Conservation (phyloP, 2,329 filamentous ascomycete species). For the Pseudogymnoascus sp. region DNA sequence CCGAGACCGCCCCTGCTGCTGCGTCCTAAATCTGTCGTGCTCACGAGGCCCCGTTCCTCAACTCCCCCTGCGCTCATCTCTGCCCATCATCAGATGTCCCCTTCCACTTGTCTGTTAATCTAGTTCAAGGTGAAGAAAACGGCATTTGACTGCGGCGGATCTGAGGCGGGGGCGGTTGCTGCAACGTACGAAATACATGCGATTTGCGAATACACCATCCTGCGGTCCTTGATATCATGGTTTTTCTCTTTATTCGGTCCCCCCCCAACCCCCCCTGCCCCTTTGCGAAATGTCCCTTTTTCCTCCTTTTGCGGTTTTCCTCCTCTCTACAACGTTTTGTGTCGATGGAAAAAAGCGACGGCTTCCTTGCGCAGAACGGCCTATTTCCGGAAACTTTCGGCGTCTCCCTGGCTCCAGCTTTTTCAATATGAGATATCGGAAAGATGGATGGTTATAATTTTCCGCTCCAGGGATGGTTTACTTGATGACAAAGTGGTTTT, state of each 20-base stretch:
- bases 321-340: slow-evolving; percentile 14
- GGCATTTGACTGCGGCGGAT: slow-evolving; percentile 19
- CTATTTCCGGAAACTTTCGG: slow-evolving; percentile 20
- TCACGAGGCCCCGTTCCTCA: slow-evolving; percentile 30
- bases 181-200: slow-evolving; percentile 29
- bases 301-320: slow-evolving; percentile 18
- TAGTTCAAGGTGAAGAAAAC: neutral
- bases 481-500: neutral
- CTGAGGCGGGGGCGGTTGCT: slow-evolving; percentile 27
- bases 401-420: slow-evolving; percentile 7
- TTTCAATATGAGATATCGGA: slow-evolving; percentile 22
- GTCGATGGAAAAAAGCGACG: slow-evolving; percentile 19
- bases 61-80: slow-evolving; percentile 26
- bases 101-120: slow-evolving; percentile 12
- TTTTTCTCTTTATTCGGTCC: slow-evolving; percentile 27
- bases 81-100: neutral
- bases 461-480: slow-evolving; percentile 12
- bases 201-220: slow-evolving; percentile 29
- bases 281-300: slow-evolving; percentile 11
- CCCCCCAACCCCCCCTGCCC: slow-evolving; percentile 14
- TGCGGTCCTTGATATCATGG: slow-evolving; percentile 30
- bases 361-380: slow-evolving; percentile 24
- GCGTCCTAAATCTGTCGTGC: slow-evolving; percentile 41
- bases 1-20: slow-evolving; percentile 33
- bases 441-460: slow-evolving; percentile 14